Evolutionary conservation across 441 rosid species (phyloP).

Genomic region (Omphalea diandra): DNA sequence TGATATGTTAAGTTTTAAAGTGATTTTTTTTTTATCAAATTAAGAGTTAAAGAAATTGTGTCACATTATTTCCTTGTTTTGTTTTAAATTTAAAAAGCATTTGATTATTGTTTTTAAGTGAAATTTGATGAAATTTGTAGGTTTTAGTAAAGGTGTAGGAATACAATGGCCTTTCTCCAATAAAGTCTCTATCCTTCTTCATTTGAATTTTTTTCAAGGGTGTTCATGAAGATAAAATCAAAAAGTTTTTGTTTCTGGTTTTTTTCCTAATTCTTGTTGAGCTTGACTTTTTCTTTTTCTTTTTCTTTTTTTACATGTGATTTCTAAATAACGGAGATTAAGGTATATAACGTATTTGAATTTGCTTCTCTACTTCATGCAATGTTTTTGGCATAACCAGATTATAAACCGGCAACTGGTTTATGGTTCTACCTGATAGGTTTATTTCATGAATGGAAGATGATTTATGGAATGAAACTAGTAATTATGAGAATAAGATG

Average conservation of each 20-base stretch:
- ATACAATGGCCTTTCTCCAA: slow-evolving; percentile 43
- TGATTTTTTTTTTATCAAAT: slow-evolving; percentile 5
- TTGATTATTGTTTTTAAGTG: not conserved
- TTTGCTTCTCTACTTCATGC: no score
- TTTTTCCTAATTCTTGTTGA: no score
- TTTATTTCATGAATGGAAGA: no score
- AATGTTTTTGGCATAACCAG: no score
- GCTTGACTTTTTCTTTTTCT: no score
- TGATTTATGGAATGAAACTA: no score
- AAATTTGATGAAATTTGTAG: slow-evolving; percentile 28
- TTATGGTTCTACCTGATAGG: no score
- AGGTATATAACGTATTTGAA: no score
- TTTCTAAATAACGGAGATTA: no score
- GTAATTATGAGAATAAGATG: no score
- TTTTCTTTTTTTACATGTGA: no score
- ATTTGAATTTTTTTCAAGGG: slow-evolving; percentile 39
- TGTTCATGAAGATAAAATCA: slow-evolving; percentile 42
- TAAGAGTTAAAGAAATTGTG: not conserved
- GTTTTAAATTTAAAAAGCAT: not conserved
- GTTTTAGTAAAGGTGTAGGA: slow-evolving; percentile 37
- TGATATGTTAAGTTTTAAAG: not conserved
- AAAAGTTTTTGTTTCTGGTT: slow-evolving; percentile 33
- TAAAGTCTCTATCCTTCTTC: slow-evolving; percentile 42
- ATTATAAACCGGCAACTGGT: no score
- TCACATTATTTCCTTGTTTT: slow-evolving; percentile 7